Conservation (phyloP, 495 filamentous ascomycete genomes). For the Podospora pseudocomata region DNA sequence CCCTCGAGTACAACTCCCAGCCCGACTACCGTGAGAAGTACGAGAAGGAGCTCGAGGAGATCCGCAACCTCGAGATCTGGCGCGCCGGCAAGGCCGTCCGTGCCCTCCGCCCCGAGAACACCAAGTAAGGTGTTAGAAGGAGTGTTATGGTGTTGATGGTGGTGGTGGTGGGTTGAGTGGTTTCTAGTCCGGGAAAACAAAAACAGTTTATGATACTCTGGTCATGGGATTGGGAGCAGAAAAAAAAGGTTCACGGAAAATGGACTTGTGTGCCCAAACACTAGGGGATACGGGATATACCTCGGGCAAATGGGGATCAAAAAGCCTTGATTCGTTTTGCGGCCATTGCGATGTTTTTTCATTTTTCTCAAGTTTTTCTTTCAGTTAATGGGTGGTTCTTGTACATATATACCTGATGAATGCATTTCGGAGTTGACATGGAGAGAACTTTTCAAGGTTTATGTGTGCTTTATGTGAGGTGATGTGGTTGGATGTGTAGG, state of each 20-base stretch:
- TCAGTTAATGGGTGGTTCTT: not conserved
- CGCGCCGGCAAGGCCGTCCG: constrained; percentile 92
- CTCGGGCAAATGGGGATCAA: constrained; percentile 24
- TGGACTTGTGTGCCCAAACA: constrained; percentile 7
- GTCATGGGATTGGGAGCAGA: constrained; percentile 7
- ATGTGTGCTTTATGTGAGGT: not conserved
- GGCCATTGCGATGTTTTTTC: not conserved
- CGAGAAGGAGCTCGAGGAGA: constrained; percentile 94
- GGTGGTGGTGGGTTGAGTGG: constrained; percentile 16
- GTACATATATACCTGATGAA: constrained; percentile 1
- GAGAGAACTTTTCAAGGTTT: not conserved
- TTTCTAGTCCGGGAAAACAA: constrained; percentile 20
- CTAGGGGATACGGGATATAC: constrained; percentile 20
- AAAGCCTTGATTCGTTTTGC: constrained; percentile 21
- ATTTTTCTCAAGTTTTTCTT: constrained; percentile 12
- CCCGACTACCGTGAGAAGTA: constrained; percentile 93
- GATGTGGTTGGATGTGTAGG: not conserved
- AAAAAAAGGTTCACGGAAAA: constrained; percentile 14
- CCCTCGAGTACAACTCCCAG: constrained; percentile 92
- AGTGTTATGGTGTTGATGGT: constrained; percentile 9
- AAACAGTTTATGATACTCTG: constrained; percentile 19
- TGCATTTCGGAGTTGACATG: constrained; percentile 4
- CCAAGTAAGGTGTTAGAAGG: not conserved
- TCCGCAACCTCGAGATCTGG: constrained; percentile 97
- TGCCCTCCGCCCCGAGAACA: constrained; percentile 3